These are phyloP conservation scores for Penicillium sp. DNA, from an alignment of 2,329 filamentous ascomycete genomes.

Conservation along the genomic window DNA sequence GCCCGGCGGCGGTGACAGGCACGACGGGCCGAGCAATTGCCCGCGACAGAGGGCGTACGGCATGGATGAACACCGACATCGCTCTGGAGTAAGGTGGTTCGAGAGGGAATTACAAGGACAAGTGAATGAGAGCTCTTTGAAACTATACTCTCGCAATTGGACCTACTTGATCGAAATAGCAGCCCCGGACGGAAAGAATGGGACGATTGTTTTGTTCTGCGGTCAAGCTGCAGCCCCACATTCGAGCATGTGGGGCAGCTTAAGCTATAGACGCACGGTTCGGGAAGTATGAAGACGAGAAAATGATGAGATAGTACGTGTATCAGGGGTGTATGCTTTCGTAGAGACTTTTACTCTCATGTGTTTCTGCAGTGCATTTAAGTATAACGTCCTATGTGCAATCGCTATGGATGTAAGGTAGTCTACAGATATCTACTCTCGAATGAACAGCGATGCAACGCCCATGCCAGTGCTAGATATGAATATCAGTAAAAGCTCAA, in stretches of 20 bases:
- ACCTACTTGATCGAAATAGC: background rate
- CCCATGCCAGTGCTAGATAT: conserved; percentile 25
- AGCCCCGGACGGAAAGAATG: background rate
- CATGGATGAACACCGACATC: conserved; percentile 18
- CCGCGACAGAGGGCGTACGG: conserved; percentile 11
- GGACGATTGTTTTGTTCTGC: background rate
- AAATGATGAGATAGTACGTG: background rate
- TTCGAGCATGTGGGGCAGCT: background rate
- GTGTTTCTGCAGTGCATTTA: background rate
- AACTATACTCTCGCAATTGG: background rate
- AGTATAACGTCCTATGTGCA: background rate
- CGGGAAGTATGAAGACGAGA: background rate
- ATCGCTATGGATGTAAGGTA: background rate
- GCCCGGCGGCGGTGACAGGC: conserved; percentile 51
- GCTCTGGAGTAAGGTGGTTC: background rate
- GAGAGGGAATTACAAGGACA: background rate
- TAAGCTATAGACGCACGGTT: background rate
- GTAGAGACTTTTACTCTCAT: too few relatives aligned
- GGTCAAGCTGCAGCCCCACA: conserved; percentile 1
- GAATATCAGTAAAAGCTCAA: background rate
- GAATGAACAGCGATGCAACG: conserved; percentile 25
- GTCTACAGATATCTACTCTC: conserved; percentile 14
- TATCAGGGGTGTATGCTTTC: too few relatives aligned
- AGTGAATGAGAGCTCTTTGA: background rate
- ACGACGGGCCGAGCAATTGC: conserved; percentile 1